A percentile compares a stretch with the other conserved stretches of the same genome.
phyloP scores from a whole-genome alignment of 129 eudicot genomes.

The Smallanthus sonchifolius region DNA sequence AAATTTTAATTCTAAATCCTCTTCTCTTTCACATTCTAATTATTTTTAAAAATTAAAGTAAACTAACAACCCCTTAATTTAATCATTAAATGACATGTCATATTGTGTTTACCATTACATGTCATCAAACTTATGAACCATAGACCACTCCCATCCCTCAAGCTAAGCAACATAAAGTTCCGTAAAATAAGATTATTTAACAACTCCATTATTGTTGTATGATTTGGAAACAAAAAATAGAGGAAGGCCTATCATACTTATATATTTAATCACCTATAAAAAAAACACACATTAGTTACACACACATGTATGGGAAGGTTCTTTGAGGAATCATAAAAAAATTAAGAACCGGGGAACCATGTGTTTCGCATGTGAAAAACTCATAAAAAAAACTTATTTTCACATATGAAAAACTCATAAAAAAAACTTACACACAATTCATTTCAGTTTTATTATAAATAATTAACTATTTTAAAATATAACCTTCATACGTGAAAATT shows the following conservation, averaged over 20 bases:
- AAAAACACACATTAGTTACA: no score
- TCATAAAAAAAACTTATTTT: no score
- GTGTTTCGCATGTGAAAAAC: no score
- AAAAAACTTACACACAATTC: not conserved
- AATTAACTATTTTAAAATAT: not conserved
- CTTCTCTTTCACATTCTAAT: not conserved
- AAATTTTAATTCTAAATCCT: no score
- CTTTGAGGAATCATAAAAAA: no score
- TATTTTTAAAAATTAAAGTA: no score
- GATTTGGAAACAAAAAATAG: slow-evolving; percentile 13
- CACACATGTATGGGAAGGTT: no score
- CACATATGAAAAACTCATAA: no score
- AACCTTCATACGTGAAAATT: not conserved
- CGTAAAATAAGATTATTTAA: not conserved
- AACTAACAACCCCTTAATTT: not conserved
- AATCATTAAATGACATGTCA: not conserved
- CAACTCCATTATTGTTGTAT: slow-evolving; percentile 16
- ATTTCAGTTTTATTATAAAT: not conserved
- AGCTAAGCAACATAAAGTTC: slow-evolving; percentile 31
- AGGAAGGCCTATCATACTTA: slow-evolving; percentile 6
- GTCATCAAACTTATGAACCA: not conserved
- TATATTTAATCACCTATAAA: not conserved
- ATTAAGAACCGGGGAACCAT: no score
- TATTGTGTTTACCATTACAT: not conserved
- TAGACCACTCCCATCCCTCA: slow-evolving; percentile 16